A percentile compares a stretch with the other conserved stretches of the same genome.
These are phyloP conservation scores for Phytopythium oedochilum DNA, from an alignment of 352 stramenopile genomes.

Conservation along the genomic window DNA sequence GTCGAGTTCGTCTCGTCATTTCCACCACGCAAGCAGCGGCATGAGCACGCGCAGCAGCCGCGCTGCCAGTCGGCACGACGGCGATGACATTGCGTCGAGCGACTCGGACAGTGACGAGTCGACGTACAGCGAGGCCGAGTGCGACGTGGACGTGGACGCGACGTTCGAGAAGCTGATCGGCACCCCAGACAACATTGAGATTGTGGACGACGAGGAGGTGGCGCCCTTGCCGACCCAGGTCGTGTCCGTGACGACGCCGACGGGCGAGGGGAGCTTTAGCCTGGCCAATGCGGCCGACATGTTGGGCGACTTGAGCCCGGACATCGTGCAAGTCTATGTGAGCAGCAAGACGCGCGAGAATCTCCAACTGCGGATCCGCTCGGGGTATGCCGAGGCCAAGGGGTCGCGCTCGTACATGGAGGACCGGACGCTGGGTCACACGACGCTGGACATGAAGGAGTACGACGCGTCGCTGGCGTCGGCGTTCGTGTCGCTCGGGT, in stretches of 20 bases:
- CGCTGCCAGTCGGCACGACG: slow-evolving; percentile 29
- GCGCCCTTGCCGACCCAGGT: slow-evolving; percentile 29
- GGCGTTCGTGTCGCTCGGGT: slow-evolving; percentile 53
- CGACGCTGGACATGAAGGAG: slow-evolving; percentile 32
- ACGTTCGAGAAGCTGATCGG: slow-evolving; percentile 85
- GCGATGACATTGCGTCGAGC: slow-evolving; percentile 15
- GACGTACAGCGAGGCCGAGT: slow-evolving; percentile 80
- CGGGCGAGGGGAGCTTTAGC: slow-evolving; percentile 15
- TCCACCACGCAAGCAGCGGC: slow-evolving; percentile 22
- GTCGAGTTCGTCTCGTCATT: slow-evolving; percentile 28
- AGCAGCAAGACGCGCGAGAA: slow-evolving; percentile 88
- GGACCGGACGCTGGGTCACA: slow-evolving; percentile 62
- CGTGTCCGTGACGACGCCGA: slow-evolving; percentile 18
- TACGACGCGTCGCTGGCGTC: slow-evolving; percentile 30
- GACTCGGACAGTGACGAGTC: slow-evolving; percentile 57
- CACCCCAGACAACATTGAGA: slow-evolving; percentile 45
- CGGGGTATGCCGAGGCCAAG: slow-evolving; percentile 83
- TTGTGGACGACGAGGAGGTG: slow-evolving; percentile 68
- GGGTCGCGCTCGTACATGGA: slow-evolving; percentile 86
- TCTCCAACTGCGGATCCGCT: slow-evolving; percentile 57
- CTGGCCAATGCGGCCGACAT: slow-evolving; percentile 15
- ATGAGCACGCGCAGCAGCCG: slow-evolving; percentile 15
- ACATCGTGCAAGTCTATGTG: slow-evolving; percentile 84
- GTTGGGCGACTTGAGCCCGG: slow-evolving; percentile 21
- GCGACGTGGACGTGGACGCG: slow-evolving; percentile 81